A percentile compares a stretch with the other conserved stretches of the same genome.
phyloP scores from a whole-genome alignment of 2,329 filamentous ascomycete genomes.

The Clarireedia homoeocarpa region DNA sequence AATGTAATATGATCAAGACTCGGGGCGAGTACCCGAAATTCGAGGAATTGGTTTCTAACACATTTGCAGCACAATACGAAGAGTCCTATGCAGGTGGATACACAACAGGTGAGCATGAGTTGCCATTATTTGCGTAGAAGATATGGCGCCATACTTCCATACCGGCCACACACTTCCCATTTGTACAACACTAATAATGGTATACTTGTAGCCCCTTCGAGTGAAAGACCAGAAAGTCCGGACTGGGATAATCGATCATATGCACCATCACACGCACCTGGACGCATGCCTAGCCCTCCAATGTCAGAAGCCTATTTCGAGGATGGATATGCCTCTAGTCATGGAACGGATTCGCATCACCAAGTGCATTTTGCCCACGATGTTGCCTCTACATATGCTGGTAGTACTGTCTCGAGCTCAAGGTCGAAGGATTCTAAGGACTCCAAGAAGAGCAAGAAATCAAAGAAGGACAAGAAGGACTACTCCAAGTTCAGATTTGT shows the following conservation, averaged over 20 bases:
- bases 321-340: not conserved
- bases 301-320: not conserved
- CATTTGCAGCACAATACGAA: too few relatives aligned
- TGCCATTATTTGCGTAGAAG: too few relatives aligned
- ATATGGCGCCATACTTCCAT: too few relatives aligned
- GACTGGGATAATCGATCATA: not conserved
- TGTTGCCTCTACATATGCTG: not conserved
- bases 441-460: constrained; percentile 1
- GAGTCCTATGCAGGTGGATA: too few relatives aligned
- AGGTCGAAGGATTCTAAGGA: constrained; percentile 4
- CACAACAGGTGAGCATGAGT: too few relatives aligned
- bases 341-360: not conserved
- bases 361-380: constrained; percentile 15
- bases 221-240: not conserved
- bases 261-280: not conserved
- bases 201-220: not conserved
- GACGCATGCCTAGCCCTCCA: not conserved
- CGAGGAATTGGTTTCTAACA: too few relatives aligned
- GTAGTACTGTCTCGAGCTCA: not conserved
- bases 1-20: too few relatives aligned
- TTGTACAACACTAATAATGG: not conserved
- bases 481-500: not conserved
- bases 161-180: not conserved
- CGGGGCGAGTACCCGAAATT: too few relatives aligned
- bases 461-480: constrained; percentile 2